phyloP scores from a whole-genome alignment of 225 moss, liverwort and hornwort species.

The Ulota crispa region DNA sequence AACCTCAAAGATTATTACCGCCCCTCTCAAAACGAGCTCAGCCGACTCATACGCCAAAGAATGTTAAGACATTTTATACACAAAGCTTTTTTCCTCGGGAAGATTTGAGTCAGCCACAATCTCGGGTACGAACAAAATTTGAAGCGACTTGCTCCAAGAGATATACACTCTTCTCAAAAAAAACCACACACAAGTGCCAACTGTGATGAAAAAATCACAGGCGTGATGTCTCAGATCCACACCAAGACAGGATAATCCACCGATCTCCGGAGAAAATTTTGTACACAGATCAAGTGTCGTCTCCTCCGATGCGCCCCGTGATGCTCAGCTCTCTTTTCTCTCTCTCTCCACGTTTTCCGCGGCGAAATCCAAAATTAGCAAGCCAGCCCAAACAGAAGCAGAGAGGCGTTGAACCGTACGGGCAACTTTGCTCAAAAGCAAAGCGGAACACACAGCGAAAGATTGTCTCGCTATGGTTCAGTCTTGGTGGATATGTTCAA shows the following conservation, averaged over 20 bases:
- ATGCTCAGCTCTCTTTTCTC: background rate
- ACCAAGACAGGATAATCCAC: constrained; percentile 11
- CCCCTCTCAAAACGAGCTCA: background rate
- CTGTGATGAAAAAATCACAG: constrained; percentile 30
- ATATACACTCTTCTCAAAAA: constrained; percentile 22
- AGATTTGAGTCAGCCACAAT: background rate
- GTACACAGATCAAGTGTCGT: constrained; percentile 35
- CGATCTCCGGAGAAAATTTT: constrained; percentile 25
- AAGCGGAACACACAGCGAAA: constrained; percentile 3
- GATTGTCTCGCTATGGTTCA: background rate
- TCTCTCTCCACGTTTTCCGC: background rate
- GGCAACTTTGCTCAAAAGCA: constrained; percentile 27
- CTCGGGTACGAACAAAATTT: background rate
- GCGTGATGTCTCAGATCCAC: constrained; percentile 17
- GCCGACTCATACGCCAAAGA: constrained; percentile 1
- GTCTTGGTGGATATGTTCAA: constrained; percentile 16
- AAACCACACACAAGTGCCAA: background rate
- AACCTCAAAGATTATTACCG: background rate
- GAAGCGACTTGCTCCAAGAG: background rate
- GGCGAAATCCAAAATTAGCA: background rate
- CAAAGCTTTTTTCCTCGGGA: background rate
- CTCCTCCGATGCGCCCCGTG: constrained; percentile 14
- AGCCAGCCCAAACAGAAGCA: constrained; percentile 20
- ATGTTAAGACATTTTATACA: constrained; percentile 35
- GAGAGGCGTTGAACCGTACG: constrained; percentile 16